Base-by-base conservation (phyloP, 345 rosid species). In the Eucalyptus caleyi region DNA sequence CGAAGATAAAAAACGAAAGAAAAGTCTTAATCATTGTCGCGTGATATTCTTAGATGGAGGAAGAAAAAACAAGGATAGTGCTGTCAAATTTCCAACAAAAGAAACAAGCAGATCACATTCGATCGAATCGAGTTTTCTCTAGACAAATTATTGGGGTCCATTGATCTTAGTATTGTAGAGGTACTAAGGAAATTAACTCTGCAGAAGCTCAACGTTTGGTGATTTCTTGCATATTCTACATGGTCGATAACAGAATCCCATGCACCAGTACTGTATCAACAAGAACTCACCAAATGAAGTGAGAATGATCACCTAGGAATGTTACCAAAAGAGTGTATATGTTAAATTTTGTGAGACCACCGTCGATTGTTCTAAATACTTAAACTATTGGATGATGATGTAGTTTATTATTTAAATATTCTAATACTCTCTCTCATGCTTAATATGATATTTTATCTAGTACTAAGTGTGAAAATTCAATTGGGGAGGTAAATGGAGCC, bases 401-500 rank as follows among this genome's bases (percentile, higher is more conserved):
- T 18, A 4, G 0, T 53, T 53, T 53, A 53, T 53, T 53, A 19
- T 53, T 19, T 18, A 53, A 53, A 53, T 53, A 19, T 18, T 53
- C 0, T 7, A 53, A 53, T 53, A 53, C 4, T 19, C 10, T 53
- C 9, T 4, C 24, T 18, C 1, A 0, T 0, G 4, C 1, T 51
- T 51, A 18, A 2, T 18, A 7, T 51, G 56, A 51, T 51, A 18
- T 51, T 51, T 51, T 51, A 3, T 51, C 4, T 51, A 51, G 23
- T 51, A 51, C 23, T 51, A 51, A 51, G 23, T 0, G 1, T 51
- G 23, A 3, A 51, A 51, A 18, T 51, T 51, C 16, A 51, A 51
- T 16, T 51, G 9, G 4, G 54, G 2, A 51, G 54, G 23, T 18
- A 51, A 51, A 51, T 7, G 23, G 9, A 18, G 23, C 4, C 0